Evolutionary conservation across 2,329 filamentous ascomycete genomes (phyloP), one percentile per base, ranked within the genome.

Genomic region (Botrytis pseudocinerea): DNA sequence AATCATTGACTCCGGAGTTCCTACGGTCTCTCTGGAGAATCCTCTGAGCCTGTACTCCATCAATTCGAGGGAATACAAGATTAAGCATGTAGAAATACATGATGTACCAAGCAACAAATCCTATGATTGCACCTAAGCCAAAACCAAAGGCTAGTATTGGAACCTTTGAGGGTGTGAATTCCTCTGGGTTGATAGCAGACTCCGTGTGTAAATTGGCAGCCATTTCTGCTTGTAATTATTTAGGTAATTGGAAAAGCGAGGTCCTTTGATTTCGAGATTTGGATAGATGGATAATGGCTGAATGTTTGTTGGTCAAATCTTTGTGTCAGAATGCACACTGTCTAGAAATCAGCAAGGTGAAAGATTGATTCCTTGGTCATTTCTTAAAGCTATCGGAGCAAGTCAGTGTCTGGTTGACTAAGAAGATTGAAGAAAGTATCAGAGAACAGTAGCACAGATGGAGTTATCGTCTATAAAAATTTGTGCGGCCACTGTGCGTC

Each of bases 51-150:
- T 20, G 25, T 48, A n/a, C 35, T n/a, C 9, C 20, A 20, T 66
- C 28, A 10, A 28, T 14, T 25, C 46, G 16, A 20, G 25, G 25
- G 1, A 54, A 40, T 20, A 54, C 22, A 25, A 51, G 20, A 22
- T 25, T 51, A 20, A 42, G 18, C 48, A 69, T 32, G 18, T 57
- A 57, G 44, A 57, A 69, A 51, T 69, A 69, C n/a, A 57, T 57
- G 18, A 32, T 42, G 18, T 42, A 69, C 65, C 65, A 69, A 25
- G 35, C n/a, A 3, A 42, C 9, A 1, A 68, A 57, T 20, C 48
- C 65, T 18, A 57, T 32, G 16, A 42, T 3, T 32, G 46, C 48
- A 57, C 65, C 65, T 20, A 68, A 14, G 16, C 48, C 18, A 28
- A 54, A 22, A 8, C 35, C 38, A 32, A 68, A 40, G 3, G 28